Evolutionary conservation across 164 flowering plant species (phyloP), one percentile per base, ranked within the genome.

Genomic region (Stephania japonica): DNA sequence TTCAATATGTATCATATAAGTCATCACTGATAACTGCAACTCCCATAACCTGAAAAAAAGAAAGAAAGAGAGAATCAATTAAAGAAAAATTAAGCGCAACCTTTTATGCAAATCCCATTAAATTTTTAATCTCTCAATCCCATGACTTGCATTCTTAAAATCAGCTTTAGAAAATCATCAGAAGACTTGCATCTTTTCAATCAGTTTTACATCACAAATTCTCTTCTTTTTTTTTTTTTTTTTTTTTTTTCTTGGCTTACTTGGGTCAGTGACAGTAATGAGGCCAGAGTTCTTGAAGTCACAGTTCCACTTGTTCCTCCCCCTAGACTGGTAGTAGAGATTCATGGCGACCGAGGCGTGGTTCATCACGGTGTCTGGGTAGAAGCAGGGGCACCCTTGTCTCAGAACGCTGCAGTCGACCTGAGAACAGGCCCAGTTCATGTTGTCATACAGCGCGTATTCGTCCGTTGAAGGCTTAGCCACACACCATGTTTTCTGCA

Each of bases 291-390:
- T 75, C 50, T 71, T 78, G 81, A 91, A 93, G 73, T 88, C 72
- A 70, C 98, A 91, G 73, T 89, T 90, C 92, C 90, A 90, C 1
- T 65, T 71, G 83, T 88, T 84, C 71, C 89, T 83, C 24, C 97
- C 97, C 14, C 38, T 78, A 41, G 86, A 42, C 42, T 88, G 90
- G 83, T 87, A 94, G 77, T 89, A 94, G 18, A 92, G 88, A 68
- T 92, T 94, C 97, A 94, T 94, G 84, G 84, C 93, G 9, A 94
- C 61, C 1, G 98, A 91, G 65, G 97, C 98, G 81, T 87, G 97
- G 83, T 82, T 88, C 3, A 90, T 81, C 66, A 87, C 86, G 75
- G 72, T 88, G 65, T 88, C 83, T 0, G 98, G 97, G 5, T 66
- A 74, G 73, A 11, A 87, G 68, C 97, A 91, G 23, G 88, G 83